Evolutionary conservation across 192 early-diverging fungal species (phyloP).

Genomic region (Backusella psychrophila): DNA sequence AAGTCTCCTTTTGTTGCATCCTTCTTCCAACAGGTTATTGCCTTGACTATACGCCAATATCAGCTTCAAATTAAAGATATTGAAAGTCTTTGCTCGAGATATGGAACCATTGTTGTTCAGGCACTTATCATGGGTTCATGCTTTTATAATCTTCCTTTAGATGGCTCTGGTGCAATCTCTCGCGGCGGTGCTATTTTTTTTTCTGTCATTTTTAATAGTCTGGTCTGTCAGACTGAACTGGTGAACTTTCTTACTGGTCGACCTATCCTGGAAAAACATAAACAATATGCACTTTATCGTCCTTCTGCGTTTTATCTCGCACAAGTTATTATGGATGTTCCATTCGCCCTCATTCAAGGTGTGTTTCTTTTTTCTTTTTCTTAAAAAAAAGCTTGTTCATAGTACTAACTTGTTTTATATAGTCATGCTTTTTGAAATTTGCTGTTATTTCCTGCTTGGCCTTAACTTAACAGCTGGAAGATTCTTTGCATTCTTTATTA

Average conservation of each 20-base stretch:
- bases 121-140: slow-evolving; percentile 71
- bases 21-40: slow-evolving; percentile 59
- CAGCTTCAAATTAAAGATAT: slow-evolving; percentile 57
- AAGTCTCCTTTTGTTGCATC: slow-evolving; percentile 65
- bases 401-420: slow-evolving; percentile 16
- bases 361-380: not conserved
- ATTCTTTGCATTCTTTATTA: slow-evolving; percentile 58
- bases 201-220: slow-evolving; percentile 49
- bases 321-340: slow-evolving; percentile 52
- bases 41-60: slow-evolving; percentile 61
- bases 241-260: slow-evolving; percentile 71
- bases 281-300: slow-evolving; percentile 65
- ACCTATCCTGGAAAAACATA: slow-evolving; percentile 77
- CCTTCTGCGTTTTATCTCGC: slow-evolving; percentile 56
- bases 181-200: slow-evolving; percentile 79
- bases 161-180: slow-evolving; percentile 65
- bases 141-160: slow-evolving; percentile 58
- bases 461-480: slow-evolving; percentile 47
- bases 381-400: not conserved
- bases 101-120: slow-evolving; percentile 52
- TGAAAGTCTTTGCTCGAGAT: slow-evolving; percentile 49
- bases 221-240: slow-evolving; percentile 66
- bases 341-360: slow-evolving; percentile 43
- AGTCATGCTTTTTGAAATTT: slow-evolving; percentile 55
- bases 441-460: slow-evolving; percentile 64